A percentile compares a stretch with the other conserved stretches of the same genome.
Conservation (phyloP, 768 basidiomycete genomes). For the Rhodosporidiobolus sp. region DNA sequence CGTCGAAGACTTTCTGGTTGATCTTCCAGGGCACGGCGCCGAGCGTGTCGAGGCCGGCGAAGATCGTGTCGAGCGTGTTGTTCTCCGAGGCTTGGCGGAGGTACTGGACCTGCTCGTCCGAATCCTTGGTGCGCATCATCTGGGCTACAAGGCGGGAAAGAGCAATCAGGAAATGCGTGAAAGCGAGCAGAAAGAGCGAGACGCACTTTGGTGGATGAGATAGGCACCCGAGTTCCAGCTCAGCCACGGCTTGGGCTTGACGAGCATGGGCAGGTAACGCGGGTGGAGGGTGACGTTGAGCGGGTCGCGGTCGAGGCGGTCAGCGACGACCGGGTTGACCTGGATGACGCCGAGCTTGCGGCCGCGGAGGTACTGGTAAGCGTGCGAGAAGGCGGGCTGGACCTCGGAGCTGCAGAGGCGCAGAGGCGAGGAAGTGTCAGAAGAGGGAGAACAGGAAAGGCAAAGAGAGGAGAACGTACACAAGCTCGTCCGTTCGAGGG, state of each 20-base stretch:
- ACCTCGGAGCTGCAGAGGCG: constrained; percentile 54
- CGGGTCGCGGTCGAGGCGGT: constrained; percentile 71
- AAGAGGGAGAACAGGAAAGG: too few species aligned
- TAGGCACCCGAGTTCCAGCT: constrained; percentile 75
- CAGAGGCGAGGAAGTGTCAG: neutral
- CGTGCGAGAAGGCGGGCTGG: constrained; percentile 86
- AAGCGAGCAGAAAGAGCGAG: neutral
- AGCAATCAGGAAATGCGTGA: neutral
- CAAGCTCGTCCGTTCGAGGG: constrained; percentile 59
- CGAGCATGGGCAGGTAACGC: constrained; percentile 91
- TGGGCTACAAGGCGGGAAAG: constrained; percentile 53
- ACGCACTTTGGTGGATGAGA: constrained; percentile 69
- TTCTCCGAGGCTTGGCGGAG: constrained; percentile 67
- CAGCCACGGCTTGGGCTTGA: constrained; percentile 84
- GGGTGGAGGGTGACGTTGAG: constrained; percentile 75
- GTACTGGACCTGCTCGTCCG: constrained; percentile 72
- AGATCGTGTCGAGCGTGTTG: constrained; percentile 78
- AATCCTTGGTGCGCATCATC: constrained; percentile 92
- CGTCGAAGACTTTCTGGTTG: constrained; percentile 72
- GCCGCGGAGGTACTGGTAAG: constrained; percentile 90
- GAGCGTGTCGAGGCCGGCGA: constrained; percentile 82
- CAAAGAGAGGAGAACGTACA: constrained; percentile 47
- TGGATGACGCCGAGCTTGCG: constrained; percentile 88
- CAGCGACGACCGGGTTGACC: constrained; percentile 74
- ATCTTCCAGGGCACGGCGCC: constrained; percentile 86